Conservation (phyloP, 2,329 filamentous ascomycete genomes). For the Alternaria conjuncta region DNA sequence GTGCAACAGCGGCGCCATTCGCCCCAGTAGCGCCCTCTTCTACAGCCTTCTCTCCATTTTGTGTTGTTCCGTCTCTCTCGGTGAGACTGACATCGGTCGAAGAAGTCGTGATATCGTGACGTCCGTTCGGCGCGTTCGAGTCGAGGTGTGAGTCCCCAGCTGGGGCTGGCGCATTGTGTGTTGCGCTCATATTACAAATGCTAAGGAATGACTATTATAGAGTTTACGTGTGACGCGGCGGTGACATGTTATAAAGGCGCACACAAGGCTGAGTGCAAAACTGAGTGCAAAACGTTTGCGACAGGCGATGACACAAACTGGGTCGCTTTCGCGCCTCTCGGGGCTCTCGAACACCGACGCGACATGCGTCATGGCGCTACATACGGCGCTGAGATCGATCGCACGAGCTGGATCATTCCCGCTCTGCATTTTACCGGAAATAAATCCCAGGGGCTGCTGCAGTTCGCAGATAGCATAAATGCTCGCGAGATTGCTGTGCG, state of each 20-base stretch:
- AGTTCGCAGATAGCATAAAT: background rate
- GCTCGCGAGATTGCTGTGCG: background rate
- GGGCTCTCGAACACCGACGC: slow-evolving; percentile 10
- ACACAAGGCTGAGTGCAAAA: background rate
- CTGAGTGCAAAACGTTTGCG: background rate
- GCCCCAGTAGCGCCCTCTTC: slow-evolving; percentile 5
- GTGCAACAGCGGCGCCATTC: slow-evolving; percentile 13
- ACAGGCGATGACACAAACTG: background rate
- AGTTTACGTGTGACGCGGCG: background rate
- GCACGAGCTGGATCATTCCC: background rate
- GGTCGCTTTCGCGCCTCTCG: slow-evolving; percentile 3
- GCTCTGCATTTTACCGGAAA: background rate
- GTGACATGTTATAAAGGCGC: slow-evolving; percentile 5
- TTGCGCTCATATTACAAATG: slow-evolving; percentile 7
- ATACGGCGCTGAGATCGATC: slow-evolving; percentile 13
- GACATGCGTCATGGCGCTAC: slow-evolving; percentile 3
- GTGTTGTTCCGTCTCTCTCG: slow-evolving; percentile 13
- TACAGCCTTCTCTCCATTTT: background rate
- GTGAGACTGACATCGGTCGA: slow-evolving; percentile 24
- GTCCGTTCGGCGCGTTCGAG: slow-evolving; percentile 12
- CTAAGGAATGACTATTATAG: background rate
- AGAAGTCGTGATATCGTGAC: slow-evolving; percentile 16
- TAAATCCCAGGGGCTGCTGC: background rate
- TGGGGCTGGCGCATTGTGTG: slow-evolving; percentile 7
- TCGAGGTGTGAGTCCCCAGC: background rate